phyloP scores from a whole-genome alignment of 2,329 filamentous ascomycete species.

The Diplodia scrobiculata region DNA sequence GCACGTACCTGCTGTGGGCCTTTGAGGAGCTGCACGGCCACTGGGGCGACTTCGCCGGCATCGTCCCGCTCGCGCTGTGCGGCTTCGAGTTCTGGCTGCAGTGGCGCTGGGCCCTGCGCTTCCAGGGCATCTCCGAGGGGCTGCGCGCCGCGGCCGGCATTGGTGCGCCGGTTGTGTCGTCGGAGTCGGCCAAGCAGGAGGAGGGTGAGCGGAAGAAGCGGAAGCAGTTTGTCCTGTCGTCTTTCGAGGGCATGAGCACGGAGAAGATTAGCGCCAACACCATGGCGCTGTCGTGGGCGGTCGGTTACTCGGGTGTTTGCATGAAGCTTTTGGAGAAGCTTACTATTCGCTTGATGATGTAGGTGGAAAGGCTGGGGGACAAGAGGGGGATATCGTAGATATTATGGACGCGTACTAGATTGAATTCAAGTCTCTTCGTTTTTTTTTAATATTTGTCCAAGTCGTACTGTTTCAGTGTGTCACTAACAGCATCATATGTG shows the following conservation, averaged over 20 bases:
- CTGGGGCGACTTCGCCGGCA: slow-evolving; percentile 1
- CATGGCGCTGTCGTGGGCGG: neutral
- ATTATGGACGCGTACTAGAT: too few relatives aligned
- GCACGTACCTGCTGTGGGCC: slow-evolving; percentile 1
- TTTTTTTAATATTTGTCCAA: too few relatives aligned
- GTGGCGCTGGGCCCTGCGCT: slow-evolving; percentile 5
- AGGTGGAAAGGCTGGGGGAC: neutral
- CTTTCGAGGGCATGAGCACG: neutral
- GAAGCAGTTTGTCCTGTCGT: neutral
- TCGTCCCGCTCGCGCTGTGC: neutral
- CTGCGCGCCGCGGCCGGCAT: neutral
- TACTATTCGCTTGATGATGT: neutral
- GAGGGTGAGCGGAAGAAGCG: too few relatives aligned
- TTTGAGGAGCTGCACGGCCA: slow-evolving; percentile 4
- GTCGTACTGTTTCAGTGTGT: too few relatives aligned
- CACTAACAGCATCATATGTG: too few relatives aligned
- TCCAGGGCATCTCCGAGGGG: slow-evolving; percentile 1
- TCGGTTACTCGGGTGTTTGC: neutral
- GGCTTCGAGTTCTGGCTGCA: slow-evolving; percentile 14
- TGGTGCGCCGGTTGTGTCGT: neutral
- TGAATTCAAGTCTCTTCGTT: too few relatives aligned
- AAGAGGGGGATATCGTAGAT: too few relatives aligned
- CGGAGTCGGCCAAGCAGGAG: too few relatives aligned
- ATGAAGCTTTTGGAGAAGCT: neutral
- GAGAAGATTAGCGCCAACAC: neutral